phyloP scores from a whole-genome alignment of 148 eudicot species.

The Rhododendron vialii region DNA sequence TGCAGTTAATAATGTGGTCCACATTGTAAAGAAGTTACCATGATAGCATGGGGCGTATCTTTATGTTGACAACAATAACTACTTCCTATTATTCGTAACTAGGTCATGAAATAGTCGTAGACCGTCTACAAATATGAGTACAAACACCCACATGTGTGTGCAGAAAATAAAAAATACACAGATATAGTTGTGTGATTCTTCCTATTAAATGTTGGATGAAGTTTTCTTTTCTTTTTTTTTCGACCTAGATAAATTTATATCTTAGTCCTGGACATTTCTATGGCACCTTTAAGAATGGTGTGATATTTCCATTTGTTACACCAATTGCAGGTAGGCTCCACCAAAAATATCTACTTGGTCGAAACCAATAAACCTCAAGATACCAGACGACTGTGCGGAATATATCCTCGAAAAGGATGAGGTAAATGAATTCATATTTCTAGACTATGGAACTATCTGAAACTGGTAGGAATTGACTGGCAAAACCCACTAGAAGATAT shows the following conservation, averaged over 20 bases:
- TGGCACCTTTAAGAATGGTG: background rate
- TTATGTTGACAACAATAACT: too few relatives aligned
- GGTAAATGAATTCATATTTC: background rate
- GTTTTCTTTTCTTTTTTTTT: background rate
- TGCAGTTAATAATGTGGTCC: too few relatives aligned
- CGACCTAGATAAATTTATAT: background rate
- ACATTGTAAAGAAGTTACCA: too few relatives aligned
- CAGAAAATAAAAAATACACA: background rate
- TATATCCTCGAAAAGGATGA: background rate
- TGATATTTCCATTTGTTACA: background rate
- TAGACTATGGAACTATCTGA: background rate
- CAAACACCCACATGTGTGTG: background rate
- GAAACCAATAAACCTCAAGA: background rate
- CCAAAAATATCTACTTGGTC: background rate
- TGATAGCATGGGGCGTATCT: too few relatives aligned
- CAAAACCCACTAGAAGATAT: background rate
- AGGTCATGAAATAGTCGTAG: background rate
- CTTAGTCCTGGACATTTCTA: background rate
- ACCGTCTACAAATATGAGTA: too few relatives aligned
- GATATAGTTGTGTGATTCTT: background rate
- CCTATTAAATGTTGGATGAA: background rate
- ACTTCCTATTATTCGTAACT: too few relatives aligned
- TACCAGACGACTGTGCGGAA: background rate
- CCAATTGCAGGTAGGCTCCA: background rate
- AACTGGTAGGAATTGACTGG: background rate